Conservation (phyloP, 2,329 filamentous ascomycete genomes). For the Aschersonia sp. region DNA sequence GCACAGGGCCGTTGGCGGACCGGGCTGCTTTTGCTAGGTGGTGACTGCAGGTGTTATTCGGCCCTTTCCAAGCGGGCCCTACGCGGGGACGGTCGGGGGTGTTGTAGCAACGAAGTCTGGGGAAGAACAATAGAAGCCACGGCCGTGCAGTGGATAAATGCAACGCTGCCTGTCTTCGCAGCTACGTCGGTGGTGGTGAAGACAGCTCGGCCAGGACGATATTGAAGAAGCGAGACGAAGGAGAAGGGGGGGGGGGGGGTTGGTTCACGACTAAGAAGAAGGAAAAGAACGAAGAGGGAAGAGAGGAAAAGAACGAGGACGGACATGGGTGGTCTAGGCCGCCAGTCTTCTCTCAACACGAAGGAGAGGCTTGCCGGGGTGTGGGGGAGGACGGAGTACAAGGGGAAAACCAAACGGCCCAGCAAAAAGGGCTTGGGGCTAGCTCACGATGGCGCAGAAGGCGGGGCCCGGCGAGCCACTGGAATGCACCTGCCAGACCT, state of each 20-base stretch:
- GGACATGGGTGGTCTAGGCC: background rate
- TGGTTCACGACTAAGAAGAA: background rate
- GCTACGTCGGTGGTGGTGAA: background rate
- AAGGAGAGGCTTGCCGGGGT: background rate
- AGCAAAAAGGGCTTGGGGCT: background rate
- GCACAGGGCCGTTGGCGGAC: constrained; percentile 4
- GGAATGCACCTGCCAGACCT: background rate
- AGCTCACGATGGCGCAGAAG: background rate
- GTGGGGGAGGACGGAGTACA: constrained; percentile 2
- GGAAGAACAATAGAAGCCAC: constrained; percentile 3
- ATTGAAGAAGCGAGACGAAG: background rate
- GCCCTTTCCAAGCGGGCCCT: constrained; percentile 20
- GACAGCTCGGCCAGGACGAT: background rate
- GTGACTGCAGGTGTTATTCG: constrained; percentile 20
- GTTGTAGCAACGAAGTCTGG: constrained; percentile 4
- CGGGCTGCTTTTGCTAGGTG: constrained; percentile 5
- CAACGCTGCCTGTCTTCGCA: background rate
- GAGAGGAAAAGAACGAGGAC: background rate
- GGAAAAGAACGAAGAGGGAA: background rate
- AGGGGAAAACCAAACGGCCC: background rate
- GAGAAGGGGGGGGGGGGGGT: background rate
- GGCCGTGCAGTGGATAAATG: background rate
- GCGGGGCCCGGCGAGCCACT: background rate
- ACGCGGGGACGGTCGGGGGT: constrained; percentile 12
- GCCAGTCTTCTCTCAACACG: background rate